phyloP scores from a whole-genome alignment of 2,329 filamentous ascomycete species.

The Hypocreales sp. region DNA sequence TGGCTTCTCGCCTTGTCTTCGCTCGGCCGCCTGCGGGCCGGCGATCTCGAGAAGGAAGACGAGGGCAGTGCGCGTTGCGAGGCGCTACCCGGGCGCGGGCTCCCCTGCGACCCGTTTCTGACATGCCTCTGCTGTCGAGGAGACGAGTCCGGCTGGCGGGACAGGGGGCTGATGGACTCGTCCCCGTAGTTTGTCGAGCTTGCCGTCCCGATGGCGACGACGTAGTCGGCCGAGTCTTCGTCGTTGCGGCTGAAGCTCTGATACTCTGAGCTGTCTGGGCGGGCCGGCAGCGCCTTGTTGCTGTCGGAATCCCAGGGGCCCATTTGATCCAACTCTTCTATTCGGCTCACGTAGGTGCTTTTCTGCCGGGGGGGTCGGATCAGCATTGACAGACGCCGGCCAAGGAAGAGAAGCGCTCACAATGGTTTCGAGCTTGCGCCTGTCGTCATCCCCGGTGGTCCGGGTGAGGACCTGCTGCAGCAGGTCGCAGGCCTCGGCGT shows the following conservation, averaged over 20 bases:
- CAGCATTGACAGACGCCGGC: no score
- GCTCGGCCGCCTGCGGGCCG: conserved; percentile 13
- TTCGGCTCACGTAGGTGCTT: conserved; percentile 78
- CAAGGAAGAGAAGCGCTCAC: conserved; percentile 36
- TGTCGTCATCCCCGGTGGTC: conserved; percentile 74
- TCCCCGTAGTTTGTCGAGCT: no score
- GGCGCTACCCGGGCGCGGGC: conserved; percentile 8
- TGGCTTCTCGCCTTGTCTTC: conserved; percentile 27
- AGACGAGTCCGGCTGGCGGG: no score
- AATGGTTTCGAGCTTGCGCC: conserved; percentile 83
- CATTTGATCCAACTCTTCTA: conserved; percentile 70
- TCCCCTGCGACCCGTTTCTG: no score
- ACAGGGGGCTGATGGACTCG: no score
- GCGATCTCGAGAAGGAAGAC: conserved; percentile 37
- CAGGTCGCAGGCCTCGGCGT: conserved; percentile 77
- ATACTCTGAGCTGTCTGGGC: conserved; percentile 39
- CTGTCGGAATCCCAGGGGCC: conserved; percentile 35
- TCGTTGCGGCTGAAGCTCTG: no score
- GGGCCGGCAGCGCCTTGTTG: conserved; percentile 63
- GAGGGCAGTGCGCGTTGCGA: conserved; percentile 23
- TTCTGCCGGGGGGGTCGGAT: conserved; percentile 47
- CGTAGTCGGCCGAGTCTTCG: no score
- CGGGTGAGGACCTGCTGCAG: conserved; percentile 76
- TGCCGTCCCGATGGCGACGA: no score
- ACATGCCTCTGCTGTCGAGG: no score